Conservation (phyloP, 176 grass and related monocot species). For the Oryza nivara region DNA sequence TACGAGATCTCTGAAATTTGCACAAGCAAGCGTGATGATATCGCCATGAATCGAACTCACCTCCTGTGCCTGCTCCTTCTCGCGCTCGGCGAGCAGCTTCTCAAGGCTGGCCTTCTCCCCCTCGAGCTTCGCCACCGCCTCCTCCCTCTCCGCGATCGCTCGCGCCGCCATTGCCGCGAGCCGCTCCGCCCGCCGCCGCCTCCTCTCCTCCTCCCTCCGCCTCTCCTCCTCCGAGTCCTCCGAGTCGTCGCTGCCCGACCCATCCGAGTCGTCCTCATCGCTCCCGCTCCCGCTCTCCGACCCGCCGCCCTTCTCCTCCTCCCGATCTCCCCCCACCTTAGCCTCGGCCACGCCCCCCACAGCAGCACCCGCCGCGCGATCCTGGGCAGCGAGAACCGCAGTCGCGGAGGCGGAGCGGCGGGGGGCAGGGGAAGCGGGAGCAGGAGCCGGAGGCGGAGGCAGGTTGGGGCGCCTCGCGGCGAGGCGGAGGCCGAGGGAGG, state of each 20-base stretch:
- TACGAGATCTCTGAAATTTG: neutral
- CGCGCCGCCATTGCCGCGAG: conserved; percentile 60
- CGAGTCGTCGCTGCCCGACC: conserved; percentile 64
- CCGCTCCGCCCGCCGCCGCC: conserved; percentile 54
- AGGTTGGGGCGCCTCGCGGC: conserved; percentile 30
- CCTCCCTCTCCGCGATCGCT: conserved; percentile 78
- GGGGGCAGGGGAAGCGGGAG: conserved; percentile 17
- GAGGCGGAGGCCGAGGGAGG: conserved; percentile 57
- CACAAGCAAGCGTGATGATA: neutral
- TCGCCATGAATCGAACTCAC: conserved; percentile 33
- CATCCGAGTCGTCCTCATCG: conserved; percentile 46
- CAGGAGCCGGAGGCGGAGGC: neutral
- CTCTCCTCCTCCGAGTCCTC: conserved; percentile 80
- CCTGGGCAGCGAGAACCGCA: conserved; percentile 29
- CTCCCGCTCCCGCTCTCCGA: conserved; percentile 49
- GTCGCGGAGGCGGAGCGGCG: conserved; percentile 52
- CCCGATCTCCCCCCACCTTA: neutral
- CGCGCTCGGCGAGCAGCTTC: conserved; percentile 82
- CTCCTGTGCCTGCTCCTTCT: conserved; percentile 91
- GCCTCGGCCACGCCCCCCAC: conserved; percentile 26
- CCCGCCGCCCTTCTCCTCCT: conserved; percentile 1
- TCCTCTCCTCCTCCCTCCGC: conserved; percentile 82
- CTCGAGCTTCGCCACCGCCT: conserved; percentile 63
- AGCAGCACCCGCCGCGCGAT: conserved; percentile 23
- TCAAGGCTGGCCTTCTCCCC: conserved; percentile 72